A percentile compares a stretch with the other conserved stretches of the same genome.
Conservation (phyloP, 2,329 filamentous ascomycete genomes). For the Aspergillus sp. region DNA sequence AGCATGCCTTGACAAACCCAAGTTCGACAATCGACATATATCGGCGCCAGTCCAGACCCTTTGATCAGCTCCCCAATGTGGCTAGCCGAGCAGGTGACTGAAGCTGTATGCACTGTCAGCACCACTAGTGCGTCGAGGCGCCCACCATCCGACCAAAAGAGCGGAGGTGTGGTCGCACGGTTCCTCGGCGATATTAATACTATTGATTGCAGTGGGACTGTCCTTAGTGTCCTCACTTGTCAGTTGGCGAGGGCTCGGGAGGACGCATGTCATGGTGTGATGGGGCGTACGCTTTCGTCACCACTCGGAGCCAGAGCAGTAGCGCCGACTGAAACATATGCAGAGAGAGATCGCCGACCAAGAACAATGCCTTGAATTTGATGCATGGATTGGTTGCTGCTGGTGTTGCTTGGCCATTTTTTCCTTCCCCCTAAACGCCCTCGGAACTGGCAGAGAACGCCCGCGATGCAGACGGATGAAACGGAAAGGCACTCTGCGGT, state of each 20-base stretch:
- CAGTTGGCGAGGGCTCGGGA: background rate
- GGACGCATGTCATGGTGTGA: conserved; percentile 1
- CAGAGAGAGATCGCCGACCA: background rate
- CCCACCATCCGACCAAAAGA: background rate
- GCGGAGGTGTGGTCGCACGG: conserved; percentile 1
- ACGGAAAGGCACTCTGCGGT: background rate
- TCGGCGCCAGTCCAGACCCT: conserved; percentile 7
- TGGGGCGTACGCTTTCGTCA: background rate
- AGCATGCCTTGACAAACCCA: too few species aligned
- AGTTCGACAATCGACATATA: too few species aligned
- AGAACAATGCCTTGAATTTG: background rate
- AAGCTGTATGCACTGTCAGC: conserved; percentile 24
- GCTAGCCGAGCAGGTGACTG: conserved; percentile 23
- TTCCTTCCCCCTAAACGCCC: background rate
- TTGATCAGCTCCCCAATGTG: conserved; percentile 8
- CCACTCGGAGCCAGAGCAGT: background rate
- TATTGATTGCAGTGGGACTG: conserved; percentile 4
- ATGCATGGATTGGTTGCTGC: conserved; percentile 1
- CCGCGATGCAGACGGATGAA: background rate
- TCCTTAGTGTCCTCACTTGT: background rate
- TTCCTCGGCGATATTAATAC: conserved; percentile 5
- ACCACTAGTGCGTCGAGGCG: conserved; percentile 16
- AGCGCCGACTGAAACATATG: conserved; percentile 6
- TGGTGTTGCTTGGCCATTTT: background rate
- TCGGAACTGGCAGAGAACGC: background rate